Evolutionary conservation across 2,329 filamentous ascomycete genomes (phyloP).

Genomic region (Stagonosporopsis vannaccii): DNA sequence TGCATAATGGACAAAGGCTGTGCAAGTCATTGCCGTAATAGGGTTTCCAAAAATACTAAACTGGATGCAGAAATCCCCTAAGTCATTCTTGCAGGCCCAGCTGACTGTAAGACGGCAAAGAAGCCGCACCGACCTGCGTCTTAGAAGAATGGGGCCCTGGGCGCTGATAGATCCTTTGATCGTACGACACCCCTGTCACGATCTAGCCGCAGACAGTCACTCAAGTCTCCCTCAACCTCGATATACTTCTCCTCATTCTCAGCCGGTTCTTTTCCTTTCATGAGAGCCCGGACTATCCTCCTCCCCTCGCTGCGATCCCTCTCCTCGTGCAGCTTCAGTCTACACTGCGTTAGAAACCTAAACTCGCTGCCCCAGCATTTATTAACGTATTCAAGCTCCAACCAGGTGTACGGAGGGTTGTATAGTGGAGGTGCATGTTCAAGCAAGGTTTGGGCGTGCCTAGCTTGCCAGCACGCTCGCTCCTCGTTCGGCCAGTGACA

Average conservation of each 20-base stretch:
- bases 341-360: neutral
- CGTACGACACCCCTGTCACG: neutral
- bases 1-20: neutral
- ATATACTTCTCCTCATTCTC: neutral
- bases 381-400: neutral
- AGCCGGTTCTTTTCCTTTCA: neutral
- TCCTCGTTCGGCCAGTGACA: constrained; percentile 1
- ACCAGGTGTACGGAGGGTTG: neutral
- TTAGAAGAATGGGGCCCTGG: neutral
- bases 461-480: constrained; percentile 2
- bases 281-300: neutral
- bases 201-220: neutral
- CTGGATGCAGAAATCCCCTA: neutral
- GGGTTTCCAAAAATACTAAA: neutral
- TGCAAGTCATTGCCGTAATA: neutral
- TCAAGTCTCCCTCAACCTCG: neutral
- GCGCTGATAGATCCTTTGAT: neutral
- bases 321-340: neutral
- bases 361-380: neutral
- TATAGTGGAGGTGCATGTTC: neutral
- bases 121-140: neutral
- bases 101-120: neutral
- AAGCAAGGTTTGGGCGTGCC: neutral
- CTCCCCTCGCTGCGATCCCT: constrained; percentile 1
- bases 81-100: neutral